Evolutionary conservation across 2,329 filamentous ascomycete genomes (phyloP), one percentile per base, ranked within the genome.

Genomic region (Botrytis cinerea): DNA sequence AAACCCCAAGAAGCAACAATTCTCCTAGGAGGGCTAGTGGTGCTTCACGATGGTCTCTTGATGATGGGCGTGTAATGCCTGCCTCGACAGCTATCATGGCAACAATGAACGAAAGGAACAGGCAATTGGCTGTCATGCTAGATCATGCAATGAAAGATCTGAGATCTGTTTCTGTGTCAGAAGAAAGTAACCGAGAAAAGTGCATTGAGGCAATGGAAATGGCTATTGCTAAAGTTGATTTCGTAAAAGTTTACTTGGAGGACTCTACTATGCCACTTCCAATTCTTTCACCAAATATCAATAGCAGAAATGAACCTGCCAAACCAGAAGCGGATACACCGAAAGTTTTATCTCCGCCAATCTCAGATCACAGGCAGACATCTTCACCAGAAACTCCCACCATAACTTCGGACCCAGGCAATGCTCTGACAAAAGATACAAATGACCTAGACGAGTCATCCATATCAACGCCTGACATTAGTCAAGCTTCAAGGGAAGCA

Each of bases 91-190:
- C 79, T 73, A 83, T 84, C 1, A 79, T 90, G 22, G 82, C 83
- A 28, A 83, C 85, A 64, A 82, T 93, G 75, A 90, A 94, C 78
- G 84, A 83, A 70, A 87, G 92, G 64, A 94, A 94, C 77, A 86
- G 85, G 76, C 87, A 89, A 74, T 82, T 95, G 28, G 90, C 91
- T 1, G 83, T 84, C 45, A 89, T 95, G 86, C 86, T 95, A 16
- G 89, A 91, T 71, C 88, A 89, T 75, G 89, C 90, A 1, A 86
- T 93, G 35, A 82, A 85, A 1, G 88, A 88, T 66, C 85, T 95
- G 1, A 90, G 89, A 83, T 83, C 86, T 1, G 83, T 90, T 68
- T 89, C 90, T 54, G 83, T 85, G 54, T 84, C 85, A 2, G 72
- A 87, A 40, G 83, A 86, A 62, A 75, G 82, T 73, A 85, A 88